phyloP scores from a whole-genome alignment of 192 early-diverging fungal genomes.

The Coemansia sp. region DNA sequence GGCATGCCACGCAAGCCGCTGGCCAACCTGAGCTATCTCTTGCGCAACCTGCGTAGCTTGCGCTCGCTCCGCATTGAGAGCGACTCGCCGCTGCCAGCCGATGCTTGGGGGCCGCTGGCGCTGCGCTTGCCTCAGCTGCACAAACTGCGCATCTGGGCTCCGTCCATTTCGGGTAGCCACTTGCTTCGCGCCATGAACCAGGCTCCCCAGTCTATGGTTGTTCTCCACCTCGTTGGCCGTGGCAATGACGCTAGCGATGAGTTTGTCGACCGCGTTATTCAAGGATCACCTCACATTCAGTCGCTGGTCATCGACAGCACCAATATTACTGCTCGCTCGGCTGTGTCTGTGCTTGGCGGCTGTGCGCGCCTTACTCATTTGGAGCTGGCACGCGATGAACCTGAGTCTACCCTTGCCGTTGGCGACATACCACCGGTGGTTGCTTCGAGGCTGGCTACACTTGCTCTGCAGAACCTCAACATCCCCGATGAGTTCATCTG shows the following conservation, averaged over 20 bases:
- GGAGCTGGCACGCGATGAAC: constrained; percentile 33
- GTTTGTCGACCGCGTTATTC: constrained; percentile 14
- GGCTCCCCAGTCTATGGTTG: constrained; percentile 13
- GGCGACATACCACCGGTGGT: constrained; percentile 5
- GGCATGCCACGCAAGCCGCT: constrained; percentile 48
- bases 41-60: constrained; percentile 31
- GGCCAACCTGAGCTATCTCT: constrained; percentile 32
- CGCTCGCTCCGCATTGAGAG: constrained; percentile 40
- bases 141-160: constrained; percentile 45
- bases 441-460: constrained; percentile 21
- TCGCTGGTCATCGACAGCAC: constrained; percentile 42
- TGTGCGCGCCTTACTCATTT: constrained; percentile 20
- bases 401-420: constrained; percentile 1
- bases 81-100: constrained; percentile 32
- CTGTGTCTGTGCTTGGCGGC: constrained; percentile 1
- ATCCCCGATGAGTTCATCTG: constrained; percentile 20
- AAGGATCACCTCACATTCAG: constrained; percentile 18
- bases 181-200: constrained; percentile 10
- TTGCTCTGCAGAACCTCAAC: constrained; percentile 31
- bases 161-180: constrained; percentile 21
- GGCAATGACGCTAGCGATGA: constrained; percentile 30
- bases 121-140: constrained; percentile 23
- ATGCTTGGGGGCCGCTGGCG: constrained; percentile 34
- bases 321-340: constrained; percentile 23
- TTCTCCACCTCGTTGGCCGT: constrained; percentile 33